Base-by-base conservation (phyloP, 2,329 filamentous ascomycete genomes). In the Tolypocladium tropicale region DNA sequence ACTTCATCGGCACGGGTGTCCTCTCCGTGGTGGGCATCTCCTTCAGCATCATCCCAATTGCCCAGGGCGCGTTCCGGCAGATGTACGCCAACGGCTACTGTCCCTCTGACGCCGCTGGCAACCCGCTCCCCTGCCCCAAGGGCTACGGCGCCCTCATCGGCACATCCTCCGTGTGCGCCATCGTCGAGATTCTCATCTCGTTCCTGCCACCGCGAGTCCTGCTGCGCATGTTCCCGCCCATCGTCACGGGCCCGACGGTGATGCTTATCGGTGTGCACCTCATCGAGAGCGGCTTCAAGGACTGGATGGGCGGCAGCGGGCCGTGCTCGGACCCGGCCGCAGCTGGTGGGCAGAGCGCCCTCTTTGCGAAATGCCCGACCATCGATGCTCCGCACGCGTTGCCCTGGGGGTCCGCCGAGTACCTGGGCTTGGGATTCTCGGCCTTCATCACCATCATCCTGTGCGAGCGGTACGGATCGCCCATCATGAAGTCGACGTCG, bases 401-500 rank as follows among this genome's bases (percentile, higher is more conserved):
- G 1, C 84, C 82, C 0, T 94, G 90, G 90, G 90, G 88, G 4
- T 85, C 84, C 39, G 81, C 89, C 1, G 86, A 94, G 69, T 90
- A 87, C 62, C 81, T 94, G 6, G 89, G 79, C 14, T 79, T 94
- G 2, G 89, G 89, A 0, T 92, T 94, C 73, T 83, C 83, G 49
- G 89, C 92, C 37, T 93, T 93, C 66, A 62, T 87, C 49, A 88
- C 86, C 32, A 93, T 94, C 65, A 85, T 94, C 58, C 67, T 93
- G 14, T 89, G 87, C 67, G 89, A 94, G 70, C 82, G 88, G 12
- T 91, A 92, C 63, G 90, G 90, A 1, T 81, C 88, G 0, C 89
- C 90, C 0, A 87, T 94, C 61, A 92, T 94, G 87, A 92, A 92
- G 67, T 89, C 84, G 2, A 87, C 83, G 9, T 84, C 85, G 33